Conservation (phyloP, 306 rosid species). For the Carpinus fangiana region DNA sequence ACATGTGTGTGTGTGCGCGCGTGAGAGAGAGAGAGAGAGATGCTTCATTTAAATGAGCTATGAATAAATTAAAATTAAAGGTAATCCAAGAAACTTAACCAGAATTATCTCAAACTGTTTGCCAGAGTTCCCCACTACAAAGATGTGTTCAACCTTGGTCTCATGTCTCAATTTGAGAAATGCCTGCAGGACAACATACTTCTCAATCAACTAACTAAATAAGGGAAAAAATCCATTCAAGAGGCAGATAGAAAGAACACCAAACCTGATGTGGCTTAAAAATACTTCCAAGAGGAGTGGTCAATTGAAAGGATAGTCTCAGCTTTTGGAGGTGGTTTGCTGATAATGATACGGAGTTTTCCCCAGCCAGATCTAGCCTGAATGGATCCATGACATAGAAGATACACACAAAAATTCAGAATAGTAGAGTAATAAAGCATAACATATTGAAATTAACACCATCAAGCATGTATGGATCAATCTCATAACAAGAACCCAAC, state of each 20-base stretch:
- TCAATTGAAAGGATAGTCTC: conserved; percentile 75
- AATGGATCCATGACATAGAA: conserved; percentile 22
- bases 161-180: conserved; percentile 86
- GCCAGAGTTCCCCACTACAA: conserved; percentile 75
- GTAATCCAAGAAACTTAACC: conserved; percentile 60
- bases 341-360: conserved; percentile 56
- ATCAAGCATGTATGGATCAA: conserved; percentile 10
- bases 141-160: conserved; percentile 78
- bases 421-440: conserved; percentile 6
- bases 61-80: neutral
- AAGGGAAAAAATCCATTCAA: conserved; percentile 22
- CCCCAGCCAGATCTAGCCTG: conserved; percentile 86
- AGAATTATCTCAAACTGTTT: conserved; percentile 76
- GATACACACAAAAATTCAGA: conserved; percentile 14
- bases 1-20: neutral
- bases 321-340: conserved; percentile 97
- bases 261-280: conserved; percentile 98
- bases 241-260: conserved; percentile 27
- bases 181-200: conserved; percentile 62
- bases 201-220: conserved; percentile 43
- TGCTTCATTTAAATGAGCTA: neutral
- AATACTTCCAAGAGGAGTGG: conserved; percentile 63
- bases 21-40: neutral
- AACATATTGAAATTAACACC: conserved; percentile 9
- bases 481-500: conserved; percentile 16